Evolutionary conservation across 306 rosid species (phyloP), one percentile per base, ranked within the genome.

Genomic region (Cicer yamashitae): DNA sequence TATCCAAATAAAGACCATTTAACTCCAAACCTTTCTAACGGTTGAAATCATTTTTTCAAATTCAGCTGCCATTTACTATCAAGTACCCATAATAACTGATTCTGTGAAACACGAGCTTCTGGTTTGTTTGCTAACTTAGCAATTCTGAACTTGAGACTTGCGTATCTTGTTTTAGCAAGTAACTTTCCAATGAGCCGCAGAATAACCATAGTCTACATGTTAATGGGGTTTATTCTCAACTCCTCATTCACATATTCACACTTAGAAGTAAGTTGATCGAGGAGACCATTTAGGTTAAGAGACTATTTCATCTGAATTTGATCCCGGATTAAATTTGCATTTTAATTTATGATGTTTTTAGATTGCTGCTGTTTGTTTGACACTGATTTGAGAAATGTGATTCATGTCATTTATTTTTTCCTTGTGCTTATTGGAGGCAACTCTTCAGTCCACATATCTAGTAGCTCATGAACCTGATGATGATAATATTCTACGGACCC

Each of bases 381-480:
- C 50, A 70, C 51, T 78, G 57, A 63, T 62, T 18, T 68, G 57
- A 47, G 80, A 63, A 73, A 48, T 85, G 58, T 81, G 57, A 69
- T 64, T 72, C 40, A 15, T 81, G 34, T 47, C 64, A 57, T 77
- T 58, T 65, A 9, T 59, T 52, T 79, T 70, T 75, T 70, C 48
- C 59, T 37, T 51, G 15, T 81, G 54, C 67, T 63, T 61, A 44
- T 63, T 74, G 79, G 84, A 70, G 92, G 89, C 91, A 70, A 89
- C 87, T 38, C 84, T 85, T 22, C 88, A 87, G 86, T 84, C 89
- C 41, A 85, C 96, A 14, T 94, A 91, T 83, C 84, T 82, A 60
- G 87, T 90, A 69, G 97, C 93, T 43, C 94, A 86, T 44, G 99
- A 92, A 78, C 96, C 99, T 72, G 96, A 90, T 11, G 92, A 94